These are phyloP conservation scores for Coemansia sp. DNA, from an alignment of 192 early-diverging fungal genomes.

Conservation along the genomic window DNA sequence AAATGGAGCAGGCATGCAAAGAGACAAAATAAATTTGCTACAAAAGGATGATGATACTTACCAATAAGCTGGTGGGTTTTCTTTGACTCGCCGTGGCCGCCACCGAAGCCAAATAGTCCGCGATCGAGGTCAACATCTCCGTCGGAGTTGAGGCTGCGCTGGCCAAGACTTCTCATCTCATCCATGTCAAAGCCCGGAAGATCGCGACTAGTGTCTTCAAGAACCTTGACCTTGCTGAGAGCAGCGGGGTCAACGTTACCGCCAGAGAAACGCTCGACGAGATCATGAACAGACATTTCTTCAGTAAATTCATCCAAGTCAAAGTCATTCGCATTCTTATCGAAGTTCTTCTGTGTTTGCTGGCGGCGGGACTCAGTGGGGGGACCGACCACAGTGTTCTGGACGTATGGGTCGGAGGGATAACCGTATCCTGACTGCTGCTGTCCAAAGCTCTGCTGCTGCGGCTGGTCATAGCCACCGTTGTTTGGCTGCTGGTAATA, in stretches of 20 bases:
- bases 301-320: too few species aligned
- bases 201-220: slow-evolving; percentile 24
- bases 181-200: slow-evolving; percentile 31
- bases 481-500: too few species aligned
- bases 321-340: too few species aligned
- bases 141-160: slow-evolving; percentile 2
- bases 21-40: not conserved
- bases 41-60: too few species aligned
- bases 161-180: slow-evolving; percentile 6
- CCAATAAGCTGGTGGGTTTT: slow-evolving; percentile 50
- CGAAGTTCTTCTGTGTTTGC: too few species aligned
- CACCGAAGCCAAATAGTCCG: slow-evolving; percentile 39
- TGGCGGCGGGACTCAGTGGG: too few species aligned
- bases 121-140: slow-evolving; percentile 22
- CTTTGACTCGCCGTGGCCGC: slow-evolving; percentile 42
- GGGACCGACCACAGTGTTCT: too few species aligned
- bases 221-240: slow-evolving; percentile 1
- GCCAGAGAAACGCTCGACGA: slow-evolving; percentile 12
- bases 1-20: not conserved
- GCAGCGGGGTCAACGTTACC: not conserved
- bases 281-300: not conserved
- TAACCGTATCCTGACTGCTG: too few species aligned
- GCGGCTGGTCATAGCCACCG: too few species aligned
- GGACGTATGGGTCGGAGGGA: too few species aligned
- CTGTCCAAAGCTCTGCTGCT: too few species aligned